These are phyloP conservation scores for Prototheca cutis DNA, from an alignment of 163 green algal genomes.

Conservation along the genomic window DNA sequence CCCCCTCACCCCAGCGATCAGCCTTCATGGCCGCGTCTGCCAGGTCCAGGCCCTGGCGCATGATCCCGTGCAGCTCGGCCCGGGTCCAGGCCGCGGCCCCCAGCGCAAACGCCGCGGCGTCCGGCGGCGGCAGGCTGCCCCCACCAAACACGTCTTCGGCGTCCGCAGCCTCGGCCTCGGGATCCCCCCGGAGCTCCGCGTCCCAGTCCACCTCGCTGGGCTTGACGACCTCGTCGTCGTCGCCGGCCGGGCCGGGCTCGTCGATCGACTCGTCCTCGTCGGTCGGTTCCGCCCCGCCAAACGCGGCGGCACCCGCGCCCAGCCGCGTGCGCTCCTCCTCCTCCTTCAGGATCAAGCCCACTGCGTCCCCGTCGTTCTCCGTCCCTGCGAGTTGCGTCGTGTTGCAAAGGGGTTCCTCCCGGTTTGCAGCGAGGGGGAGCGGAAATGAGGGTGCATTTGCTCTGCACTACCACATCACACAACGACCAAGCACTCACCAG, in stretches of 20 bases:
- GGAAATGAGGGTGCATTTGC: no score
- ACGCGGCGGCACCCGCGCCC: background rate
- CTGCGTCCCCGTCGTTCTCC: no score
- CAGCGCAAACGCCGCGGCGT: background rate
- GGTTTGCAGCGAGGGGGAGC: no score
- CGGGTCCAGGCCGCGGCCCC: background rate
- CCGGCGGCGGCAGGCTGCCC: no score
- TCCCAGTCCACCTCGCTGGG: background rate
- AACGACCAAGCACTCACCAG: no score
- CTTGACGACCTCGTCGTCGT: slow-evolving; percentile 2
- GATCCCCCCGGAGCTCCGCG: background rate
- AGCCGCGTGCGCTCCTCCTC: slow-evolving; percentile 1
- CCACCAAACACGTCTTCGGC: no score
- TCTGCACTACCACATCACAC: no score
- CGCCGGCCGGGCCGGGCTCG: no score
- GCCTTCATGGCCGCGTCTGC: slow-evolving; percentile 10
- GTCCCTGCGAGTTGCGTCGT: no score
- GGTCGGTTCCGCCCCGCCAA: background rate
- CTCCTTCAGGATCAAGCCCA: slow-evolving; percentile 2
- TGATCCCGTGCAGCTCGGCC: background rate
- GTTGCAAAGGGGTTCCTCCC: no score
- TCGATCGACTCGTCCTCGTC: no score
- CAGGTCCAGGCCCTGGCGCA: slow-evolving; percentile 22
- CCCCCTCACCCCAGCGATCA: slow-evolving; percentile 4
- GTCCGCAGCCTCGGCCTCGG: background rate